Conservation (phyloP, 331 rosid species). For the Acacia pycnantha region DNA sequence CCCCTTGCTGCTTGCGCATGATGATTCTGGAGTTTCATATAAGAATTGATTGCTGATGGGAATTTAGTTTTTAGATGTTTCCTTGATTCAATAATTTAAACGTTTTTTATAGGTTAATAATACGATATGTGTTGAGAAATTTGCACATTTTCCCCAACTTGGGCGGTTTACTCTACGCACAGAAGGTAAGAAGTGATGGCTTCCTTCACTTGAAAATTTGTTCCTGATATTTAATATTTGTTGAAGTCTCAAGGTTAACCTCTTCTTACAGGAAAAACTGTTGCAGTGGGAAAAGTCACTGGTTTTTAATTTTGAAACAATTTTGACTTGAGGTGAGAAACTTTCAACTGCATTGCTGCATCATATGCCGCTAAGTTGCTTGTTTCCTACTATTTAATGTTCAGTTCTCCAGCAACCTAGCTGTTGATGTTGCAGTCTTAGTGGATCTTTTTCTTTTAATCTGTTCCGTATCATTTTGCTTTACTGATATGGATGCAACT, state of each 20-base stretch:
- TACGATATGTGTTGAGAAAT: conserved; percentile 76
- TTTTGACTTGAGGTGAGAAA: conserved; percentile 68
- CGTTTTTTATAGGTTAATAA: conserved; percentile 59
- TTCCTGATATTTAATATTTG: conserved; percentile 4
- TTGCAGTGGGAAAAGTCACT: conserved; percentile 91
- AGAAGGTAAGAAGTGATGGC: conserved; percentile 57
- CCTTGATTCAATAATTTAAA: conserved; percentile 11
- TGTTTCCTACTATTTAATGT: background rate
- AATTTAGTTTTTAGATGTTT: background rate
- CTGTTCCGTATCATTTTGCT: background rate
- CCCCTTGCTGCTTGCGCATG: background rate
- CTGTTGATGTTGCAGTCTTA: background rate
- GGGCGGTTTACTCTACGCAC: conserved; percentile 99
- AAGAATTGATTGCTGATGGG: conserved; percentile 1
- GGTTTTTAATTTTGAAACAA: conserved; percentile 48
- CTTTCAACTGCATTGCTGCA: conserved; percentile 14
- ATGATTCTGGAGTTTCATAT: conserved; percentile 9
- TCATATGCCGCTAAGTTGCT: background rate
- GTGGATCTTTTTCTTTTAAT: background rate
- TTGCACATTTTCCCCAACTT: conserved; percentile 77
- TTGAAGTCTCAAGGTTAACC: conserved; percentile 14
- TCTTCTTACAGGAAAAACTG: conserved; percentile 72
- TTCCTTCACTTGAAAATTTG: background rate
- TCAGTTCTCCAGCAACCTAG: background rate
- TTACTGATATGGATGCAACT: background rate